These are phyloP conservation scores for Torulaspora indica DNA, from an alignment of 805 yeast genomes.

Conservation along the genomic window DNA sequence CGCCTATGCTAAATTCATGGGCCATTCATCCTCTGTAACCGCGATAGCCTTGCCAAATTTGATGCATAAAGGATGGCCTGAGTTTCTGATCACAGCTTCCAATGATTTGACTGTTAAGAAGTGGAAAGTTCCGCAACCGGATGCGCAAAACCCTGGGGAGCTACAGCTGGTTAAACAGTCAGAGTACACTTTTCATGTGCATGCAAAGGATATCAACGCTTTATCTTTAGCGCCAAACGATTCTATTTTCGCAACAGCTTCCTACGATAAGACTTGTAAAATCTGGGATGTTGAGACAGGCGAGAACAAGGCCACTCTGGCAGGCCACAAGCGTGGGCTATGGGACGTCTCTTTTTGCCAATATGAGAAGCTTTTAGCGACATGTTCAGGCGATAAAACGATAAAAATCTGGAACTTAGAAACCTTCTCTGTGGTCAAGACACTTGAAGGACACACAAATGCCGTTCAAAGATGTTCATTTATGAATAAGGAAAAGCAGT, in stretches of 20 bases:
- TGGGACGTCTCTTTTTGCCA: conserved; percentile 87
- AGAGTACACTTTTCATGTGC: conserved; percentile 90
- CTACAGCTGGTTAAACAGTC: conserved; percentile 50
- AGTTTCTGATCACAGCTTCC: conserved; percentile 74
- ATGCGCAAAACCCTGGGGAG: conserved; percentile 15
- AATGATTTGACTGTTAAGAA: conserved; percentile 80
- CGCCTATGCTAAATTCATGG: conserved; percentile 61
- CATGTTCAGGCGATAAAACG: conserved; percentile 92
- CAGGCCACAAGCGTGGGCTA: conserved; percentile 90
- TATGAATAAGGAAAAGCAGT: conserved; percentile 59
- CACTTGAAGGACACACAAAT: conserved; percentile 92
- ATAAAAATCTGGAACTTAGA: conserved; percentile 81
- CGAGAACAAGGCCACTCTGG: conserved; percentile 75
- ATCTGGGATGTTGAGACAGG: conserved; percentile 86
- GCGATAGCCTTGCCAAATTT: conserved; percentile 72
- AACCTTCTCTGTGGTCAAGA: conserved; percentile 69
- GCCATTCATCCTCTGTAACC: conserved; percentile 84
- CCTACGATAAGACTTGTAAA: conserved; percentile 88
- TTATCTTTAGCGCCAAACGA: conserved; percentile 90
- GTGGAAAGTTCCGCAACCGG: conserved; percentile 66
- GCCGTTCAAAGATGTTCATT: conserved; percentile 81
- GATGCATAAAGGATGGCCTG: conserved; percentile 46
- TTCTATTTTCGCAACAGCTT: conserved; percentile 83
- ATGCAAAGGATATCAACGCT: conserved; percentile 91
- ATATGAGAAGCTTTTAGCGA: conserved; percentile 69